These are phyloP conservation scores for Babesia microti DNA, from an alignment of 169 alveolate species.

Conservation along the genomic window DNA sequence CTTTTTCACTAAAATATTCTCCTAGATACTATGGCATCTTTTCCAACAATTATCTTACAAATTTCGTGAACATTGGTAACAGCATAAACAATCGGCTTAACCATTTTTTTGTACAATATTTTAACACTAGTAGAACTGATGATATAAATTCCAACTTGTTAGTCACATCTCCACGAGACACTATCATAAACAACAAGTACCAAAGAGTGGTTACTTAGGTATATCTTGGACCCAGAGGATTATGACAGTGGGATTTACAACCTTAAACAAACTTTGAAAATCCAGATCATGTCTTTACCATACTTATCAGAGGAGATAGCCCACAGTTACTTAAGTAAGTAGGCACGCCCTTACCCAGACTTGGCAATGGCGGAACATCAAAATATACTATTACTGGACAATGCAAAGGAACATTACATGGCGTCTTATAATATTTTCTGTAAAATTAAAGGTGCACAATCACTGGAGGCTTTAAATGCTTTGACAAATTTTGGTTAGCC, in stretches of 20 bases:
- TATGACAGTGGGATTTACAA: slow-evolving; percentile 13
- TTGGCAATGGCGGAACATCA: slow-evolving; percentile 44
- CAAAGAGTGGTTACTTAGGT: slow-evolving; percentile 11
- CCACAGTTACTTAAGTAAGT: slow-evolving; percentile 21
- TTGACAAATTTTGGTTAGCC: too few relatives aligned
- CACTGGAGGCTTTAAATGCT: slow-evolving; percentile 37
- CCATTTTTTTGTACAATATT: too few relatives aligned
- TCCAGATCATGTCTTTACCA: slow-evolving; percentile 26
- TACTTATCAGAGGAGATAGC: slow-evolving; percentile 37
- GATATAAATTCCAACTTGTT: too few relatives aligned
- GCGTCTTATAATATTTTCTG: slow-evolving; percentile 27
- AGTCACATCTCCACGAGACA: too few relatives aligned
- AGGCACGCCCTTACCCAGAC: slow-evolving; percentile 3
- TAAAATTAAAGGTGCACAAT: slow-evolving; percentile 11
- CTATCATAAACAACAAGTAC: background rate
- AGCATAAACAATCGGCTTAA: too few relatives aligned
- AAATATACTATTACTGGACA: slow-evolving; percentile 22
- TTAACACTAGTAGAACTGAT: too few relatives aligned
- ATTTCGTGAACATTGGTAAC: too few relatives aligned
- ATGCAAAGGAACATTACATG: slow-evolving; percentile 34
- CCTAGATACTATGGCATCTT: too few relatives aligned
- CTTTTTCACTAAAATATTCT: too few relatives aligned
- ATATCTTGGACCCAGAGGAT: slow-evolving; percentile 22
- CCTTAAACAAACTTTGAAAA: slow-evolving; percentile 31
- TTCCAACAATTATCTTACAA: too few relatives aligned